These are phyloP conservation scores for Salix caprea DNA, from an alignment of 345 rosid species.

Conservation along the genomic window DNA sequence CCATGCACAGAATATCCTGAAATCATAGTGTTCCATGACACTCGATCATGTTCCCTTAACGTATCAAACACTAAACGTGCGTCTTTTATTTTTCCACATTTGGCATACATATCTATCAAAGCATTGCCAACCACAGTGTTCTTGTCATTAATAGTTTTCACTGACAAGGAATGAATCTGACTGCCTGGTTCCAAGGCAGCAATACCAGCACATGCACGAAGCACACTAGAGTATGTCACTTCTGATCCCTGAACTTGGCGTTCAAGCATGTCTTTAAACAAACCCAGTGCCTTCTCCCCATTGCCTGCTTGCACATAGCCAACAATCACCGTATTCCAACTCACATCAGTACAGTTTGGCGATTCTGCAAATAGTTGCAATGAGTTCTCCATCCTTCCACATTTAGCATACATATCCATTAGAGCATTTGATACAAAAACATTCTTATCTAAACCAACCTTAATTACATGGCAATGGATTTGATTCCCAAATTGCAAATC, in stretches of 20 bases:
- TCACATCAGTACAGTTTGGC: conserved; percentile 50
- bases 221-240: conserved; percentile 73
- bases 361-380: conserved; percentile 51
- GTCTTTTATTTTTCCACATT: conserved; percentile 67
- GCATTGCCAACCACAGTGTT: conserved; percentile 59
- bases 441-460: conserved; percentile 44
- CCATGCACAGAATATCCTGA: conserved; percentile 84
- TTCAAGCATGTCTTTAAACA: conserved; percentile 57
- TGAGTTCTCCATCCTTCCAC: conserved; percentile 62
- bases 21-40: conserved; percentile 82
- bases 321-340: conserved; percentile 85
- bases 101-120: conserved; percentile 89
- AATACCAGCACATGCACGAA: conserved; percentile 73
- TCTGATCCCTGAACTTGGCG: conserved; percentile 51
- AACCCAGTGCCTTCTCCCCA: conserved; percentile 51
- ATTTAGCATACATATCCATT: conserved; percentile 75
- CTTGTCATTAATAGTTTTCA: conserved; percentile 55
- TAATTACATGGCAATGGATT: conserved; percentile 55
- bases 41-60: conserved; percentile 43
- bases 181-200: conserved; percentile 68
- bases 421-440: conserved; percentile 72
- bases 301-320: conserved; percentile 54
- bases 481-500: conserved; percentile 54
- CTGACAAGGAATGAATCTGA: conserved; percentile 59
- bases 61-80: conserved; percentile 54